Percentiles rank a stretch among this genome's conserved stretches.
phyloP scores from a whole-genome alignment of 495 filamentous ascomycete genomes.

The Trichocladium antarcticum region DNA sequence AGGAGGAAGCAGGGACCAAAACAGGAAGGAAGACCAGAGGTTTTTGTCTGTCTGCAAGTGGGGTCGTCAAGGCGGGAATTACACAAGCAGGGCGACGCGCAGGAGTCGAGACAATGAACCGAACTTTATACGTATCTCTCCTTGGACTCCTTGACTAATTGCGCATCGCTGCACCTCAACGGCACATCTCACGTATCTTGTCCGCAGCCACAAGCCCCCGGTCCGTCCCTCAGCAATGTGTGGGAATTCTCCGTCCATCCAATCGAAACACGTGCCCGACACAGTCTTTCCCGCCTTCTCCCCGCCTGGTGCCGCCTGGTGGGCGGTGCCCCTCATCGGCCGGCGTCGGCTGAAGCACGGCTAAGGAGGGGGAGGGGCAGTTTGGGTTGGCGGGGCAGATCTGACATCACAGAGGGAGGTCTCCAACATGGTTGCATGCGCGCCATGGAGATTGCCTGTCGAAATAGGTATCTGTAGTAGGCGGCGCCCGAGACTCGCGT shows the following conservation, averaged over 20 bases:
- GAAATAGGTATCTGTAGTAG: too few relatives aligned
- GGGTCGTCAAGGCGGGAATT: neutral
- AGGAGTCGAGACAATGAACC: neutral
- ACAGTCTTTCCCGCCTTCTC: neutral
- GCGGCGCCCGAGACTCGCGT: too few relatives aligned
- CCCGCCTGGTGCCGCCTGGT: too few relatives aligned
- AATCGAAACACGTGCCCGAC: neutral
- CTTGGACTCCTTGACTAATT: neutral
- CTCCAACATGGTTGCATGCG: neutral
- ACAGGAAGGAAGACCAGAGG: neutral
- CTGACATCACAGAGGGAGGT: conserved; percentile 16
- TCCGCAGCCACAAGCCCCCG: neutral
- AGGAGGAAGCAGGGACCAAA: neutral
- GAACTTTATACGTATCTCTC: neutral
- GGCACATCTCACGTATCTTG: neutral
- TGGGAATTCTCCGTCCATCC: conserved; percentile 5
- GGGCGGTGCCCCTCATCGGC: conserved; percentile 18
- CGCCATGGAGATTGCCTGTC: neutral
- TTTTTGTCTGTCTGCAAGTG: conserved; percentile 2
- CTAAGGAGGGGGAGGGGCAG: conserved; percentile 12
- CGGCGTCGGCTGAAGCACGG: conserved; percentile 22
- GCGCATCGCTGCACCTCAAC: neutral
- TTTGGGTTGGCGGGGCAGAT: neutral
- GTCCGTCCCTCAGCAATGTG: neutral
- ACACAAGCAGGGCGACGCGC: neutral